Percentiles rank a stretch among this genome's conserved stretches.
Evolutionary conservation across 192 early-diverging fungal species (phyloP).

Genomic region (Dimargaris cristalligena): DNA sequence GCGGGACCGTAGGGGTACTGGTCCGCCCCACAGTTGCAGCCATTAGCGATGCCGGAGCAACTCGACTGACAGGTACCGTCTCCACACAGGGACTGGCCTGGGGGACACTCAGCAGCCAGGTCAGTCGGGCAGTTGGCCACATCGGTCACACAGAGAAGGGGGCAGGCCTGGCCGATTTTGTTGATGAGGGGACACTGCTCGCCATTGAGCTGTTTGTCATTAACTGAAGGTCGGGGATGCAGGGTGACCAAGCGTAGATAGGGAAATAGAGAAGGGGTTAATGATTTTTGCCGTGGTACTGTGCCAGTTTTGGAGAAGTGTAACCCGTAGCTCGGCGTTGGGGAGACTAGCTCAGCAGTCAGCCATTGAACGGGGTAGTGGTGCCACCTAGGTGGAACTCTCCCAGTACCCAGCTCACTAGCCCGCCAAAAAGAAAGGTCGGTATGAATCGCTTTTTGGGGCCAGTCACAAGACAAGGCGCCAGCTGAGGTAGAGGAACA

Average conservation of each 20-base stretch:
- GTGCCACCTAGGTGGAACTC: background rate
- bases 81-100: slow-evolving; percentile 21
- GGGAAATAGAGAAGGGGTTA: background rate
- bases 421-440: too few species aligned
- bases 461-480: too few species aligned
- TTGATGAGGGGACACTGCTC: slow-evolving; percentile 26
- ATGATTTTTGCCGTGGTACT: too few species aligned
- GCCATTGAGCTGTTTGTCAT: slow-evolving; percentile 28
- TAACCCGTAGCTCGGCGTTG: background rate
- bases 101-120: slow-evolving; percentile 20
- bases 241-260: background rate
- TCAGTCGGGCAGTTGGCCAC: slow-evolving; percentile 18
- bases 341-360: background rate
- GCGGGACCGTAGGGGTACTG: slow-evolving; percentile 12
- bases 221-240: slow-evolving; percentile 22
- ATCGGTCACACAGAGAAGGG: slow-evolving; percentile 23
- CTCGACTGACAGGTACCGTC: slow-evolving; percentile 31
- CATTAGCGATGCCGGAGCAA: slow-evolving; percentile 20
- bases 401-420: too few species aligned
- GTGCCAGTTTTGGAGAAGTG: too few species aligned
- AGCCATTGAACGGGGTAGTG: background rate
- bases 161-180: slow-evolving; percentile 19
- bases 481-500: too few species aligned
- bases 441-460: too few species aligned
- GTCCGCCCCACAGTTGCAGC: slow-evolving; percentile 27